A percentile compares a stretch with the other conserved stretches of the same genome.
phyloP scores from a whole-genome alignment of 257 asterid species.

The Datura wrightii region DNA sequence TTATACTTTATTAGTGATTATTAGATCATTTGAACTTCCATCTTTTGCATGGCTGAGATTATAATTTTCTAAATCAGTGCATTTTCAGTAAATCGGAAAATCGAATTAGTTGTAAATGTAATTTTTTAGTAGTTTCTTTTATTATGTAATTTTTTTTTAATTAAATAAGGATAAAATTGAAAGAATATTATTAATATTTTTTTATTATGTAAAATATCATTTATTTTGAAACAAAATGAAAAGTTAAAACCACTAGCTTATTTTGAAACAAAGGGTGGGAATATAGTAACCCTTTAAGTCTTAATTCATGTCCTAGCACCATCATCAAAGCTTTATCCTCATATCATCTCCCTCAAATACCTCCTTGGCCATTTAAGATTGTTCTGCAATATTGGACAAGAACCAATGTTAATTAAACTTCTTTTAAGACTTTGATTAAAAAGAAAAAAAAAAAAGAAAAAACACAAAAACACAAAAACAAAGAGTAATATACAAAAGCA shows the following conservation, averaged over 20 bases:
- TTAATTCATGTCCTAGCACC: neutral
- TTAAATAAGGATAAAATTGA: too few species aligned
- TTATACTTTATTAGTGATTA: neutral
- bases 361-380: constrained; percentile 41
- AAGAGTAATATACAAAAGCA: neutral
- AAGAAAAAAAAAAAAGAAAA: too few species aligned
- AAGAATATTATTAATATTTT: too few species aligned
- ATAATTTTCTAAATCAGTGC: neutral
- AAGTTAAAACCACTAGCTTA: too few species aligned
- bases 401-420: neutral
- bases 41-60: neutral
- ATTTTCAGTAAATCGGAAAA: neutral
- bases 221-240: too few species aligned
- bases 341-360: constrained; percentile 31
- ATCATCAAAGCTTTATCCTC: neutral
- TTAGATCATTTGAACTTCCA: neutral
- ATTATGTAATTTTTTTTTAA: too few species aligned
- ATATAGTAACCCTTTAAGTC: neutral
- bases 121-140: too few species aligned
- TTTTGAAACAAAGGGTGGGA: too few species aligned
- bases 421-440: neutral
- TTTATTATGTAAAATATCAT: too few species aligned
- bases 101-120: too few species aligned
- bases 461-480: too few species aligned
- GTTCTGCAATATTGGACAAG: constrained; percentile 1